Percentiles rank a stretch among this genome's conserved stretches.
phyloP scores from a whole-genome alignment of 345 rosid species.

The Draba incana region DNA sequence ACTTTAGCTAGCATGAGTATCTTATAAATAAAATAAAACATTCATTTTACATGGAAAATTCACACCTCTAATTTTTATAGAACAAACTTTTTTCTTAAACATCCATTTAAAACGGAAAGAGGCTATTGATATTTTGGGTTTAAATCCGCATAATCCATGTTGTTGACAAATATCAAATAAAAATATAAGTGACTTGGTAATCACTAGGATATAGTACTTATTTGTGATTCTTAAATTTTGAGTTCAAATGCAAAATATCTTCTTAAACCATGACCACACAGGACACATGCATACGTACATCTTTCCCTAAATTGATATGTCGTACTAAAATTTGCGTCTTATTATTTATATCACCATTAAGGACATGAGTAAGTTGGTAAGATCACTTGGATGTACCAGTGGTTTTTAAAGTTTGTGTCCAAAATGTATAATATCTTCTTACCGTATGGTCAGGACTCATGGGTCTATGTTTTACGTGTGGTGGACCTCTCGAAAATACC shows the following conservation, averaged over 20 bases:
- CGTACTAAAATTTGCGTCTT: background rate
- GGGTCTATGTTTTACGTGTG: conserved; percentile 8
- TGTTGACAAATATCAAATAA: too few relatives aligned
- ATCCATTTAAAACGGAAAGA: background rate
- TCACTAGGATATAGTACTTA: too few relatives aligned
- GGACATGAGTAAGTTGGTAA: background rate
- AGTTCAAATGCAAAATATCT: too few relatives aligned
- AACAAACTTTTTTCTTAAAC: background rate
- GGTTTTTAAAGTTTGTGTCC: conserved; percentile 4
- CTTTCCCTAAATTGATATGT: background rate
- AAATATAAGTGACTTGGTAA: too few relatives aligned
- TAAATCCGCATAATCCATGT: too few relatives aligned
- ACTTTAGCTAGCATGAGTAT: background rate
- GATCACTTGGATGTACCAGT: background rate
- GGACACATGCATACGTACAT: background rate
- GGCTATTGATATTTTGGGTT: too few relatives aligned
- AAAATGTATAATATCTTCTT: background rate
- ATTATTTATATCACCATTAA: background rate
- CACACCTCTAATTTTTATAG: background rate
- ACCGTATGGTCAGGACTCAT: background rate
- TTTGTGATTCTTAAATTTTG: too few relatives aligned
- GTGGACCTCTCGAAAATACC: conserved; percentile 19
- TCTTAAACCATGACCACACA: too few relatives aligned
- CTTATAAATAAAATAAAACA: background rate
- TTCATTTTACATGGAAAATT: background rate